A percentile compares a stretch with the other conserved stretches of the same genome.
These are phyloP conservation scores for Pleurotus salmoneostramineus DNA, from an alignment of 768 basidiomycete species.

Conservation along the genomic window DNA sequence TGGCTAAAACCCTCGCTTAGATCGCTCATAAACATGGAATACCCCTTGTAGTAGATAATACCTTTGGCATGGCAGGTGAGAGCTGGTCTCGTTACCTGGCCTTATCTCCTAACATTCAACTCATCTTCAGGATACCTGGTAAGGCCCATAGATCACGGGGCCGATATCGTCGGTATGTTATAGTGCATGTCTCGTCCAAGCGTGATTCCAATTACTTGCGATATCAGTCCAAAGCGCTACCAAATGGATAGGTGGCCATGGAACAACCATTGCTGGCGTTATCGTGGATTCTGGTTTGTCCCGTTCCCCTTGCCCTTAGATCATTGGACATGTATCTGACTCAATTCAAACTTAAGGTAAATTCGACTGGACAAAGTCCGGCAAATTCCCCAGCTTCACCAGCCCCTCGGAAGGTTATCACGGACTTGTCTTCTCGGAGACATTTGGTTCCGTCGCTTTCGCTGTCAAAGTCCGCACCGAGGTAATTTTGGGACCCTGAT, in stretches of 20 bases:
- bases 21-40: conserved; percentile 70
- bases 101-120: not conserved
- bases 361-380: conserved; percentile 69
- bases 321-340: not conserved
- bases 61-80: conserved; percentile 67
- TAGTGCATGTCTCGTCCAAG: not conserved
- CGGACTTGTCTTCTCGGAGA: conserved; percentile 61
- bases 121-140: conserved; percentile 52
- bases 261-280: conserved; percentile 76
- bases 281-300: conserved; percentile 61
- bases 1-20: conserved; percentile 22
- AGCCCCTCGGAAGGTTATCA: conserved; percentile 75
- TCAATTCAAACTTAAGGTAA: conserved; percentile 31
- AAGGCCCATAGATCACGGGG: conserved; percentile 68
- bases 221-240: conserved; percentile 73
- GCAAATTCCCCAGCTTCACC: conserved; percentile 73
- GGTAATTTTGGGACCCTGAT: conserved; percentile 12
- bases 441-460: conserved; percentile 63
- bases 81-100: not conserved
- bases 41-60: conserved; percentile 80
- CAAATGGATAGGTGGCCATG: conserved; percentile 84
- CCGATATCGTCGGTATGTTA: conserved; percentile 65
- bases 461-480: conserved; percentile 62
- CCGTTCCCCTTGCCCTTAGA: not conserved
- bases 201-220: not conserved